Conservation (phyloP, 2,329 filamentous ascomycete genomes). For the Aspergillus pseudoterreus region DNA sequence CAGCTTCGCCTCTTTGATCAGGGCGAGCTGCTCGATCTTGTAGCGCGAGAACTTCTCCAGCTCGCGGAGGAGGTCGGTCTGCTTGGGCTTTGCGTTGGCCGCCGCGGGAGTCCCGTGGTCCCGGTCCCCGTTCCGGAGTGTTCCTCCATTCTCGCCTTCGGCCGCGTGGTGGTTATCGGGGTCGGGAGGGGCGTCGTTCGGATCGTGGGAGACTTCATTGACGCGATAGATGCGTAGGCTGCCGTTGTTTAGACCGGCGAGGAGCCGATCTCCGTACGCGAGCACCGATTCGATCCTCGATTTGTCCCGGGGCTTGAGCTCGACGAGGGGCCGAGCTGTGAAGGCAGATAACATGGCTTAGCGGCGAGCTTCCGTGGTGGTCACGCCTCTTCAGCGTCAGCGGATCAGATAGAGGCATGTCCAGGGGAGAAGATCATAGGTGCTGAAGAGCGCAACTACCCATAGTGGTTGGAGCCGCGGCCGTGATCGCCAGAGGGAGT, state of each 20-base stretch:
- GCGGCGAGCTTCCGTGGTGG: constrained; percentile 14
- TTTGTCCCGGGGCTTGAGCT: constrained; percentile 93
- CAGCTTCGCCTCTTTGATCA: constrained; percentile 91
- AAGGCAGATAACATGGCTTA: constrained; percentile 87
- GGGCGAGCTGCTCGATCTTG: constrained; percentile 86
- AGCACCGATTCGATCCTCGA: constrained; percentile 95
- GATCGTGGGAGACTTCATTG: constrained; percentile 58
- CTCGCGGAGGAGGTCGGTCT: constrained; percentile 83
- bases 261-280: constrained; percentile 84
- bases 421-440: constrained; percentile 7
- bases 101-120: constrained; percentile 4
- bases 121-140: constrained; percentile 12
- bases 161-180: constrained; percentile 8
- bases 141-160: constrained; percentile 12
- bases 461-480: constrained; percentile 7
- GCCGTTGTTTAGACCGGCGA: constrained; percentile 89
- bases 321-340: constrained; percentile 91
- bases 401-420: constrained; percentile 14
- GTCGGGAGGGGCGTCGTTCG: constrained; percentile 13
- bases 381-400: constrained; percentile 16
- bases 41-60: constrained; percentile 90
- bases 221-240: constrained; percentile 85
- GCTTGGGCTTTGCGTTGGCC: constrained; percentile 40
- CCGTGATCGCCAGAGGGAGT: neutral
- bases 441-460: constrained; percentile 1